Evolutionary conservation across 2,329 filamentous ascomycete genomes (phyloP).

Genomic region (Ceratocystis variospora): DNA sequence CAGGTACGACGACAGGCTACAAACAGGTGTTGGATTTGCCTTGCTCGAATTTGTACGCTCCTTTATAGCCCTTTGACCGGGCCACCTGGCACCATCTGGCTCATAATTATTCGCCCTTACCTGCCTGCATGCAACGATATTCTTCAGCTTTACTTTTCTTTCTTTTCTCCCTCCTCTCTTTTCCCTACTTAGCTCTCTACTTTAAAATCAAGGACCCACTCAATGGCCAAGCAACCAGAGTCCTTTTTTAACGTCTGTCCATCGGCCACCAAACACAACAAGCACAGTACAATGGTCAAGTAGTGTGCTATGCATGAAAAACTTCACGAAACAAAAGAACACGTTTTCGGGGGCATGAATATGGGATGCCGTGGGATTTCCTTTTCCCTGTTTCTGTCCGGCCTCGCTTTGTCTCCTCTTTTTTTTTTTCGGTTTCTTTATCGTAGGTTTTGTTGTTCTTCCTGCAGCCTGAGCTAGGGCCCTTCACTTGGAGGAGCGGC

Average conservation of each 20-base stretch:
- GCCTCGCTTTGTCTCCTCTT: background rate
- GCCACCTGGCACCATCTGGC: background rate
- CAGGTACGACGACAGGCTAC: conserved; percentile 7
- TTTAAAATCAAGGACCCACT: background rate
- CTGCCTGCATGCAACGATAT: too few species aligned
- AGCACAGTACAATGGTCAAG: background rate
- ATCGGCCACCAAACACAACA: background rate
- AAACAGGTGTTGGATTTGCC: background rate
- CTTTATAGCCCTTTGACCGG: background rate
- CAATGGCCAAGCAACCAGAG: background rate
- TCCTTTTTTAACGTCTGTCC: background rate
- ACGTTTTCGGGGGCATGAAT: background rate
- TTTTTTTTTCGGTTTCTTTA: background rate
- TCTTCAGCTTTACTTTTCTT: background rate
- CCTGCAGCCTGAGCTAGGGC: background rate
- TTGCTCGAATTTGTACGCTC: background rate
- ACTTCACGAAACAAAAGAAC: background rate
- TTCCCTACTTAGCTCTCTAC: background rate
- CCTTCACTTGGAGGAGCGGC: background rate
- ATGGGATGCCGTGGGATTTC: background rate
- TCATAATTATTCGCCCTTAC: background rate
- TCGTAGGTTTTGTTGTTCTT: background rate
- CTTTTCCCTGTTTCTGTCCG: background rate
- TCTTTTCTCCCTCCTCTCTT: background rate
- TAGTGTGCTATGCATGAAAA: background rate